phyloP scores from a whole-genome alignment of 148 eudicot genomes.

The Silene uniflora region DNA sequence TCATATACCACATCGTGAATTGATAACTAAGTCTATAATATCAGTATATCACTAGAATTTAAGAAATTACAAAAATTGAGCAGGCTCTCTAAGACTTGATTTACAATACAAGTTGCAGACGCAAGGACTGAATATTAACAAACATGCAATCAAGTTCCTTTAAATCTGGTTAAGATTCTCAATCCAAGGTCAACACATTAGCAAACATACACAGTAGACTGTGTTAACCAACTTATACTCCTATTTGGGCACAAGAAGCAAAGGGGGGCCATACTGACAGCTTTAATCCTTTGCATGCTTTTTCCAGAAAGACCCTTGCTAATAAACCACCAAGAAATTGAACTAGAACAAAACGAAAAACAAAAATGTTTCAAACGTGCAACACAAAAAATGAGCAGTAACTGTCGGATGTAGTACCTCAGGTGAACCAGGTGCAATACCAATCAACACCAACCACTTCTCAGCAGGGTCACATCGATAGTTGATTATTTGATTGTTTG shows the following conservation, averaged over 20 bases:
- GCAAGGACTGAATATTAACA: no score
- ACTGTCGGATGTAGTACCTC: constrained; percentile 46
- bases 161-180: not conserved
- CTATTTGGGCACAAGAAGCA: not conserved
- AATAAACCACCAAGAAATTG: not conserved
- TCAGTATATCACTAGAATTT: not conserved
- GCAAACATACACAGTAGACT: not conserved
- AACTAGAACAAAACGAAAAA: not conserved
- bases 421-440: constrained; percentile 81
- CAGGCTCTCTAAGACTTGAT: not conserved
- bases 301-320: not conserved
- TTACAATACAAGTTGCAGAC: not conserved
- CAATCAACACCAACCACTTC: constrained; percentile 87
- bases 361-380: not conserved
- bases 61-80: no score
- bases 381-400: not conserved
- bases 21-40: not conserved
- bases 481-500: constrained; percentile 54
- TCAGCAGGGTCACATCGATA: constrained; percentile 80
- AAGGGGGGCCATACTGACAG: not conserved
- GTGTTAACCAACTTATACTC: not conserved
- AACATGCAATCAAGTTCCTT: not conserved
- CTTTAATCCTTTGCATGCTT: not conserved
- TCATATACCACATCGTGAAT: no score
- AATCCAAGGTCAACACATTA: not conserved